Percentiles rank a stretch among this genome's conserved stretches.
phyloP scores from a whole-genome alignment of 305 asterid genomes.

The Fraxinus xanthoxyloides region DNA sequence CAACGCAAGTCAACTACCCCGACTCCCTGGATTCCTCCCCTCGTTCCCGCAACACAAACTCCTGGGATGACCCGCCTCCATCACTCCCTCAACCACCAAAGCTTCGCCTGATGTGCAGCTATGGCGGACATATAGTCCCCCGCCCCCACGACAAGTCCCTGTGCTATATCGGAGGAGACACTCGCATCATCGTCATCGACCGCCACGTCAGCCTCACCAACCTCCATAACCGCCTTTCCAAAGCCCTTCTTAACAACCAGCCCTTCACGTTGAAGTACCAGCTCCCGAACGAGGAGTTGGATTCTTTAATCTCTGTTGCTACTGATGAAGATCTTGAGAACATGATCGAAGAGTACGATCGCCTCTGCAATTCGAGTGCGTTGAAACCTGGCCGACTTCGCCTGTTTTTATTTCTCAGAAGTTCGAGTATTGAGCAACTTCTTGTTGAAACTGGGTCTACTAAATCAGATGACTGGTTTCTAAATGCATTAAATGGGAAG shows the following conservation, averaged over 20 bases:
- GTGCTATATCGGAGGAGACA: slow-evolving; percentile 33
- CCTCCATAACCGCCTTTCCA: slow-evolving; percentile 20
- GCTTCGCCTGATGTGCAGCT: slow-evolving; percentile 37
- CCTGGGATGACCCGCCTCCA: slow-evolving; percentile 26
- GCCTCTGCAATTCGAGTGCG: no score
- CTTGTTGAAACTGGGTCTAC: no score
- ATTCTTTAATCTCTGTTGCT: no score
- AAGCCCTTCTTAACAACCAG: slow-evolving; percentile 9
- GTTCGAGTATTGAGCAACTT: no score
- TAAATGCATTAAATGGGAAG: no score
- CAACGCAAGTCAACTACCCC: slow-evolving; percentile 17
- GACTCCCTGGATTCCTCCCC: slow-evolving; percentile 41
- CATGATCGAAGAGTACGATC: no score
- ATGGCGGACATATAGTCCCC: slow-evolving; percentile 30
- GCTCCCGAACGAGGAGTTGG: slow-evolving; percentile 2
- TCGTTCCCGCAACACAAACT: slow-evolving; percentile 19
- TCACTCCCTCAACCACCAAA: neutral
- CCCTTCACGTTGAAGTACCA: slow-evolving; percentile 28
- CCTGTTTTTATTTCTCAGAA: no score
- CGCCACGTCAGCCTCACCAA: slow-evolving; percentile 21
- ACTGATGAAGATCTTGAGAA: no score
- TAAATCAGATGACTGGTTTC: no score
- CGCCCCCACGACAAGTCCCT: slow-evolving; percentile 35
- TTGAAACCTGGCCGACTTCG: no score
- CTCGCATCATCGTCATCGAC: slow-evolving; percentile 29